phyloP scores from a whole-genome alignment of 108 stramenopile species.

The Craspedostauros australis region DNA sequence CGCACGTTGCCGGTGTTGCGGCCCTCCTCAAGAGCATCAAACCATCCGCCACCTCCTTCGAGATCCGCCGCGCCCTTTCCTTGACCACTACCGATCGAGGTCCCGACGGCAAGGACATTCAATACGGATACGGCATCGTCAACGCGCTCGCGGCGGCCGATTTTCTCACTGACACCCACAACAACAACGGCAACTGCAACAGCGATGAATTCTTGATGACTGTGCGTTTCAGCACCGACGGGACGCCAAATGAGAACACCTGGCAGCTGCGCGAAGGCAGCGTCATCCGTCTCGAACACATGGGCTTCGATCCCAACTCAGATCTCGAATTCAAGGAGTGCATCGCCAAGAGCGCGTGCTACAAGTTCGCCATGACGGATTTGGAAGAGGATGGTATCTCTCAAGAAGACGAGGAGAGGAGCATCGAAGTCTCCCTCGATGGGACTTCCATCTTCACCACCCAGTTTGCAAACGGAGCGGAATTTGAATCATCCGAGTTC shows the following conservation, averaged over 20 bases:
- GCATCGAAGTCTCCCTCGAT: constrained; percentile 6
- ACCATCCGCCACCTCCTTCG: constrained; percentile 36
- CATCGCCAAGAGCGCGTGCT: not conserved
- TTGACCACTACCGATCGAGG: constrained; percentile 9
- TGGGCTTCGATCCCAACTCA: not conserved
- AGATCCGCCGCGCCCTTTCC: constrained; percentile 40
- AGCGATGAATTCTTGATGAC: not conserved
- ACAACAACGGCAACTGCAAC: not conserved
- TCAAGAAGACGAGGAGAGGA: no score
- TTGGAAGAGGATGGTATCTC: constrained; percentile 7
- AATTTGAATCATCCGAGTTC: not conserved
- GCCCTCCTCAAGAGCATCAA: constrained; percentile 46
- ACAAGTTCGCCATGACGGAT: not conserved
- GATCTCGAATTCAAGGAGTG: not conserved
- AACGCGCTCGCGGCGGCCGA: constrained; percentile 4
- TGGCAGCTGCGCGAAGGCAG: not conserved
- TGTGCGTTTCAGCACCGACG: constrained; percentile 3
- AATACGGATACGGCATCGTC: constrained; percentile 13
- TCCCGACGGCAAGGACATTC: constrained; percentile 1
- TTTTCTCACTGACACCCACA: not conserved
- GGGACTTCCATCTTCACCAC: not conserved
- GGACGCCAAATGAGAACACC: not conserved
- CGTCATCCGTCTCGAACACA: no score
- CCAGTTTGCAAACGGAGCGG: not conserved
- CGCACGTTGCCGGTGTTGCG: constrained; percentile 69